phyloP scores from a whole-genome alignment of 106 monocot species.

The Apostasia ramifera region DNA sequence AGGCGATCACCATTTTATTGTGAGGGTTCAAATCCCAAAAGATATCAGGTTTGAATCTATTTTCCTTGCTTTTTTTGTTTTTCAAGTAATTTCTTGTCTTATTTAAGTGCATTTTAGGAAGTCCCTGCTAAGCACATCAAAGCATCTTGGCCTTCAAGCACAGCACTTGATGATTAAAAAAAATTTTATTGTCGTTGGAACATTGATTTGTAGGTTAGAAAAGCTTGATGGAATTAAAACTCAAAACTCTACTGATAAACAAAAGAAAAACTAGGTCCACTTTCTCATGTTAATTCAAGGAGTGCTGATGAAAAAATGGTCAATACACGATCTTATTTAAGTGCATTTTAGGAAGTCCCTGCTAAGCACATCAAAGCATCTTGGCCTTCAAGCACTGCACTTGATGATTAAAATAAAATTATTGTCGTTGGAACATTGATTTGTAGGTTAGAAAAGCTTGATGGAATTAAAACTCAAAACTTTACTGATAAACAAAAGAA shows the following conservation, averaged over 20 bases:
- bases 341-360: not conserved
- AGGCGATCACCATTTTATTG: slow-evolving; percentile 83
- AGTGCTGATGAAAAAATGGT: too few species aligned
- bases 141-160: too few species aligned
- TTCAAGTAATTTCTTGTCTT: not conserved
- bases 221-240: not conserved
- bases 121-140: not conserved
- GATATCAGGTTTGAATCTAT: slow-evolving; percentile 47
- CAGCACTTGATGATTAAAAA: not conserved
- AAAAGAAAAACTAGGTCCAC: too few species aligned
- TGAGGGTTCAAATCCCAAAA: slow-evolving; percentile 73
- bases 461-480: not conserved
- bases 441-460: not conserved
- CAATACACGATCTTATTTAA: too few species aligned
- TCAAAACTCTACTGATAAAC: not conserved
- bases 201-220: not conserved
- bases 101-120: not conserved
- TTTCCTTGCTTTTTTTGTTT: not conserved
- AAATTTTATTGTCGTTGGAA: not conserved
- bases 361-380: not conserved
- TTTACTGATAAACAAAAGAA: too few species aligned
- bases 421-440: not conserved
- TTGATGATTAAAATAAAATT: not conserved
- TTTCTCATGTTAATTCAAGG: too few species aligned
- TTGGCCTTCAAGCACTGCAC: too few species aligned